Evolutionary conservation across 2,329 filamentous ascomycete genomes (phyloP), one percentile per base, ranked within the genome.

Genomic region (Aaosphaeria pasadenensis): DNA sequence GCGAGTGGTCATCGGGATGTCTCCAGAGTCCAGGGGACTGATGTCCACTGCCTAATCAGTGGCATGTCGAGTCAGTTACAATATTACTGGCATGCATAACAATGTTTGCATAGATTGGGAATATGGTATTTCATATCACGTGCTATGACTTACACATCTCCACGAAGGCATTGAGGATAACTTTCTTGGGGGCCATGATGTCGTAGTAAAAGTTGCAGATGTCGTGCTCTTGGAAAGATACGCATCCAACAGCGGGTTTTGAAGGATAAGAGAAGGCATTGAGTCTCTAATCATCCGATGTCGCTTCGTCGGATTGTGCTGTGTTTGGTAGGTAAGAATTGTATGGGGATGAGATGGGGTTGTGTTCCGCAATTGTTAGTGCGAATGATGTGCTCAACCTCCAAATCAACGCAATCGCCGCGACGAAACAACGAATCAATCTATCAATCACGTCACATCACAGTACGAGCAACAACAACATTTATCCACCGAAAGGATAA

Each of bases 1-100:
- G 76, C 1, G 84, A 86, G 54, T 80, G 71, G 54, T 88, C 84
- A 11, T 81, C 73, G 1, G 84, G 85, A 56, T 88, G 84, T 33
- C 78, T 74, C 84, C 84, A 84, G 4, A 83, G 71, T 1, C 81
- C 80, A 5, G 80, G 80, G 4, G 77, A 79, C 44, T 65, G 63
- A 38, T 67, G 66, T 29, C 57, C 62, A 46, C 60, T 60, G 35
- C 62, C 62, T 65, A 42, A 24, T 24, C 17, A 24, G 17, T 24
- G 17, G 17, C 17, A 24, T 24, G 17, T 24, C 17, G 17, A 24
- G 17, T 24, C 17, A 24, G 17, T 24, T 24, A 24, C 17, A 24
- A 24, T 24, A 24, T 24, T 24, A 24, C 17, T 24, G 17, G 17
- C 17, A 24, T 24, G 17, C 17, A 24, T 24, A 24, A 24, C 17